Conservation (phyloP, 208 protist species). For the Wallacemonas rigidus region DNA sequence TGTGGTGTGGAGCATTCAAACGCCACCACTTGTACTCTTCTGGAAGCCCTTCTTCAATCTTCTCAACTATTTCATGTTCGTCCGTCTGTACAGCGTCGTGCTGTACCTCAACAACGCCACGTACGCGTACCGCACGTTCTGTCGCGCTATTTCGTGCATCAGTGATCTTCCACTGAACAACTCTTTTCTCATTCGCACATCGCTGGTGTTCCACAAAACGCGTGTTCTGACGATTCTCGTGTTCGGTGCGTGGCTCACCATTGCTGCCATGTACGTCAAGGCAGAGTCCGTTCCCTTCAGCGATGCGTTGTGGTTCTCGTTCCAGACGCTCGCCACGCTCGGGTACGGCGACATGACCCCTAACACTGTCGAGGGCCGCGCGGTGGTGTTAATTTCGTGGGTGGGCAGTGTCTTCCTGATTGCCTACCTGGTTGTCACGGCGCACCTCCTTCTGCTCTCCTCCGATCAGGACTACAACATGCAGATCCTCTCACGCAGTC, state of each 20-base stretch:
- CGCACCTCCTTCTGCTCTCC: constrained; percentile 31
- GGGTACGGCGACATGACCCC: constrained; percentile 82
- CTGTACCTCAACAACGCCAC: constrained; percentile 70
- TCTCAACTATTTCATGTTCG: constrained; percentile 73
- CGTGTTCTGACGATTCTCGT: constrained; percentile 29
- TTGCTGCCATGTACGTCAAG: constrained; percentile 56
- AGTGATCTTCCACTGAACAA: constrained; percentile 49
- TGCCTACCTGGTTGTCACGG: constrained; percentile 47
- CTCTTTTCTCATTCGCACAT: constrained; percentile 68
- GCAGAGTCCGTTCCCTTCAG: constrained; percentile 41
- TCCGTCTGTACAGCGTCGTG: constrained; percentile 70
- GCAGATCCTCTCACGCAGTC: constrained; percentile 48
- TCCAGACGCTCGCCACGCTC: constrained; percentile 74
- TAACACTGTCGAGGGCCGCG: constrained; percentile 39
- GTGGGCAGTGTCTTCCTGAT: constrained; percentile 35
- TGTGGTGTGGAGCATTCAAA: constrained; percentile 71
- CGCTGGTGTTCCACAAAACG: constrained; percentile 45
- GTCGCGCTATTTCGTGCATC: constrained; percentile 61
- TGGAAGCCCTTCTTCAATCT: constrained; percentile 51
- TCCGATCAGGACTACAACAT: constrained; percentile 47
- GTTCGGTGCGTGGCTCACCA: constrained; percentile 43
- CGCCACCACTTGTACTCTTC: constrained; percentile 55
- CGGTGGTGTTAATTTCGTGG: constrained; percentile 55
- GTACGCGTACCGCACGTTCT: constrained; percentile 73
- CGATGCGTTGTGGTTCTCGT: constrained; percentile 78